Conservation (phyloP, 805 yeast species). For the Candida parachauliodes region DNA sequence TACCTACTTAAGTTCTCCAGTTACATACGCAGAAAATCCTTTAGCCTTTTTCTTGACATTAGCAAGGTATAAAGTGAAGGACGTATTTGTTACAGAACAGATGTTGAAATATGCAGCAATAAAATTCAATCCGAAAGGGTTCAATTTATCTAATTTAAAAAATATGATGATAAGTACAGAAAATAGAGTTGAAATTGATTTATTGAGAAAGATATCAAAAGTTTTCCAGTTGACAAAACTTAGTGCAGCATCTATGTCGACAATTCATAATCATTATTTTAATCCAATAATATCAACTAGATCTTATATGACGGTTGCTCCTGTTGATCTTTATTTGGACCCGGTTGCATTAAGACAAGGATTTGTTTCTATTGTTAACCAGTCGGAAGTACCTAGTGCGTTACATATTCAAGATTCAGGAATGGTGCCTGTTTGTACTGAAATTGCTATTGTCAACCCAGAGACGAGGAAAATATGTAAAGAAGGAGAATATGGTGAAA, state of each 20-base stretch:
- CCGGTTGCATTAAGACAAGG: slow-evolving; percentile 91
- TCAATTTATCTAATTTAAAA: slow-evolving; percentile 58
- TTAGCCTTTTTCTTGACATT: slow-evolving; percentile 63
- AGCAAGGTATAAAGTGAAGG: slow-evolving; percentile 77
- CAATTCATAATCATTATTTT: slow-evolving; percentile 72
- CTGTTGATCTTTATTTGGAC: slow-evolving; percentile 82
- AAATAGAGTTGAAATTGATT: slow-evolving; percentile 64
- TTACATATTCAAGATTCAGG: slow-evolving; percentile 90
- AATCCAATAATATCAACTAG: slow-evolving; percentile 83
- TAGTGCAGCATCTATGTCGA: slow-evolving; percentile 65
- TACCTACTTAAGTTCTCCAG: slow-evolving; percentile 75
- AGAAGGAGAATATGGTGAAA: slow-evolving; percentile 93
- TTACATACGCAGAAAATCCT: slow-evolving; percentile 74
- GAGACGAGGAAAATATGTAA: slow-evolving; percentile 77
- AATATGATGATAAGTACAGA: slow-evolving; percentile 82
- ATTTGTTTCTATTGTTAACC: slow-evolving; percentile 72
- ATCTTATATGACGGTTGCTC: slow-evolving; percentile 84
- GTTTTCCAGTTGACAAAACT: slow-evolving; percentile 64
- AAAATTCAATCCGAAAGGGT: slow-evolving; percentile 56
- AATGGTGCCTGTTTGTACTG: slow-evolving; percentile 91
- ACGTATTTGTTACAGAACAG: slow-evolving; percentile 78
- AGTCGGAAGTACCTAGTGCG: slow-evolving; percentile 63
- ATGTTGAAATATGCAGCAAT: slow-evolving; percentile 74
- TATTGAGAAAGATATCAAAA: slow-evolving; percentile 55
- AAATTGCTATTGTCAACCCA: slow-evolving; percentile 91